Conservation (phyloP, 208 protist species). For the Acanthamoeba healyi region DNA sequence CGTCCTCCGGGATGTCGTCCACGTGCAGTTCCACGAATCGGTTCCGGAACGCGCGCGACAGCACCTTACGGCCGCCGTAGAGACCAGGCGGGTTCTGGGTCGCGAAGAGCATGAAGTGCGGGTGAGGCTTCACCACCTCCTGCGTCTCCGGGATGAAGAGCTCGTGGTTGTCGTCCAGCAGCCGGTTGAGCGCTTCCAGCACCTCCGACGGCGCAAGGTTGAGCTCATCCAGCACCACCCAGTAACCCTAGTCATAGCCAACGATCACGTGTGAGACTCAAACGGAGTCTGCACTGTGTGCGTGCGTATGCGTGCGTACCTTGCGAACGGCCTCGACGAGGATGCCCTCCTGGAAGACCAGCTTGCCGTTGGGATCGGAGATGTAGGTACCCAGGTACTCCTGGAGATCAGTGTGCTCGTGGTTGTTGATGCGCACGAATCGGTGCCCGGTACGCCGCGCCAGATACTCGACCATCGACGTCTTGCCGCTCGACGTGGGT, state of each 20-base stretch:
- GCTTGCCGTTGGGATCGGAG: conserved; percentile 95
- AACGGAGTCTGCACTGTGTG: background rate
- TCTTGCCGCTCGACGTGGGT: conserved; percentile 99
- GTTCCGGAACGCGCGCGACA: conserved; percentile 99
- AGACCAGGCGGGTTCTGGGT: conserved; percentile 99
- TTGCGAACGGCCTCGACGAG: conserved; percentile 97
- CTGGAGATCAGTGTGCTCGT: conserved; percentile 99
- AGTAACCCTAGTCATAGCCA: conserved; percentile 94
- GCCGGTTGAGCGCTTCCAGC: conserved; percentile 99
- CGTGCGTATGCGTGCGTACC: background rate
- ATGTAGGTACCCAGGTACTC: conserved; percentile 99
- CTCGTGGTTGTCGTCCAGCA: conserved; percentile 99
- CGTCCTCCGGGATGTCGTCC: conserved; percentile 98
- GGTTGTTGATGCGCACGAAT: conserved; percentile 99
- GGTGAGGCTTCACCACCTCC: conserved; percentile 97
- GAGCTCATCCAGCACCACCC: conserved; percentile 99
- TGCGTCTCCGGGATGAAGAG: conserved; percentile 99
- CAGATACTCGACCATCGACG: conserved; percentile 99
- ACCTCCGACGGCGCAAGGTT: conserved; percentile 99
- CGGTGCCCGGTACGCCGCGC: conserved; percentile 97
- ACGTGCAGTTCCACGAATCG: conserved; percentile 99
- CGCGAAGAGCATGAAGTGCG: conserved; percentile 99
- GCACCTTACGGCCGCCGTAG: conserved; percentile 98
- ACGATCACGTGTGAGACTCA: background rate
- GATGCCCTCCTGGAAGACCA: conserved; percentile 97